Percentiles rank a stretch among this genome's conserved stretches.
Evolutionary conservation across 805 yeast genomes (phyloP).

Genomic region (Ogataea methanolica): DNA sequence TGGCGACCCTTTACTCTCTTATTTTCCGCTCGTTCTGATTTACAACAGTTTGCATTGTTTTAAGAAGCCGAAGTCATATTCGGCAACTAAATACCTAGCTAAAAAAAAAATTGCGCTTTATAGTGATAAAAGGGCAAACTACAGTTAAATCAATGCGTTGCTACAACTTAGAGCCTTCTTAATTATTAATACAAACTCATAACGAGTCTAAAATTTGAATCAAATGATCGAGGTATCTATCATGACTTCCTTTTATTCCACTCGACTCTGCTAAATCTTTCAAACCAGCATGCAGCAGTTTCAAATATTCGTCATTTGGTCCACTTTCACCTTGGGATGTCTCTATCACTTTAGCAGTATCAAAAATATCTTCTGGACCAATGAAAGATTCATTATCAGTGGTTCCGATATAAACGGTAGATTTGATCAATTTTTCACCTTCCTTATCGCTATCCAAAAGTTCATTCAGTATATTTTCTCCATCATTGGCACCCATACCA

Average conservation of each 20-base stretch:
- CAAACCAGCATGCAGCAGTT: slow-evolving; percentile 47
- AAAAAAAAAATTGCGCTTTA: no score
- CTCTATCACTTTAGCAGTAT: slow-evolving; percentile 59
- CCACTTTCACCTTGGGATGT: slow-evolving; percentile 77
- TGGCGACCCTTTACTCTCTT: no score
- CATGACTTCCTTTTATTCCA: slow-evolving; percentile 25
- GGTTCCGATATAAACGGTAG: slow-evolving; percentile 80
- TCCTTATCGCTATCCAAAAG: slow-evolving; percentile 26
- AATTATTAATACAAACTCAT: neutral
- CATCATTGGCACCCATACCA: neutral
- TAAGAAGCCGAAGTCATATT: no score
- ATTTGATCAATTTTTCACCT: slow-evolving; percentile 42
- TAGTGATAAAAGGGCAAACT: no score
- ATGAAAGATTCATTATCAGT: slow-evolving; percentile 75
- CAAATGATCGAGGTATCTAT: slow-evolving; percentile 36
- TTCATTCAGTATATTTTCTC: slow-evolving; percentile 18
- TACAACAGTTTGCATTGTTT: no score
- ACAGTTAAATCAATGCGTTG: no score
- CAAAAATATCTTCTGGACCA: slow-evolving; percentile 66
- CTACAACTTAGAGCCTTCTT: neutral
- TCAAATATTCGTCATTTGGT: slow-evolving; percentile 65
- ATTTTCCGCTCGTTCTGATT: no score
- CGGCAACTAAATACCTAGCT: no score
- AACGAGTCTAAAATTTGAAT: slow-evolving; percentile 9
- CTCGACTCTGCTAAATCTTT: slow-evolving; percentile 31